Evolutionary conservation across 73 alveolate species (phyloP).

Genomic region (Tetrahymena malaccensis): DNA sequence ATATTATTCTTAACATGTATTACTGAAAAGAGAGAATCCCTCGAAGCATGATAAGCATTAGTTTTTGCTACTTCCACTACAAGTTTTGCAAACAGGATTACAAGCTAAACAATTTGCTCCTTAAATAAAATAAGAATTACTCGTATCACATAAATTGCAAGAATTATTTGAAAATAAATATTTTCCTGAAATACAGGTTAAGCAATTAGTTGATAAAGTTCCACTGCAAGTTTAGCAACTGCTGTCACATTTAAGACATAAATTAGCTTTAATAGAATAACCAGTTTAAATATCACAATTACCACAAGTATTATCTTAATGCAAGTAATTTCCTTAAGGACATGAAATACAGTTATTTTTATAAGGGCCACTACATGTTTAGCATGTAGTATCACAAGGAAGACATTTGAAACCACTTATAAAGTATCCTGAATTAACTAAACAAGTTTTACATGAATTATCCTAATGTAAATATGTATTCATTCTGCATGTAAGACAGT

Average conservation of each 20-base stretch:
- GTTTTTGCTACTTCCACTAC: neutral
- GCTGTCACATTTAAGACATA: neutral
- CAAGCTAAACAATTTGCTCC: neutral
- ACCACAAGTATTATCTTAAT: neutral
- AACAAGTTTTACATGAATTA: neutral
- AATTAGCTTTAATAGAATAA: neutral
- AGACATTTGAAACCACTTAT: neutral
- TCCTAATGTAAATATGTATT: neutral
- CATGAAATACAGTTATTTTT: neutral
- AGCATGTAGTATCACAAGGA: neutral
- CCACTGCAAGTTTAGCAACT: neutral
- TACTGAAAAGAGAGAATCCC: neutral
- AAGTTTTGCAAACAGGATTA: neutral
- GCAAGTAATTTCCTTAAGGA: neutral
- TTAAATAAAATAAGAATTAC: neutral
- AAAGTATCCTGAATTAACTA: neutral
- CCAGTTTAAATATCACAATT: neutral
- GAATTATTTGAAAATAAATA: neutral
- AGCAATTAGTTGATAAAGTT: neutral
- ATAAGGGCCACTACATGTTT: neutral
- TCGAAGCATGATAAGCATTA: neutral
- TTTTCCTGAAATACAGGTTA: neutral
- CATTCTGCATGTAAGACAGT: neutral
- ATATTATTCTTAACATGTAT: neutral
- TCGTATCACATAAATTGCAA: neutral